Evolutionary conservation across 768 basidiomycete species (phyloP).

Genomic region (Leccinum aurantiacum): DNA sequence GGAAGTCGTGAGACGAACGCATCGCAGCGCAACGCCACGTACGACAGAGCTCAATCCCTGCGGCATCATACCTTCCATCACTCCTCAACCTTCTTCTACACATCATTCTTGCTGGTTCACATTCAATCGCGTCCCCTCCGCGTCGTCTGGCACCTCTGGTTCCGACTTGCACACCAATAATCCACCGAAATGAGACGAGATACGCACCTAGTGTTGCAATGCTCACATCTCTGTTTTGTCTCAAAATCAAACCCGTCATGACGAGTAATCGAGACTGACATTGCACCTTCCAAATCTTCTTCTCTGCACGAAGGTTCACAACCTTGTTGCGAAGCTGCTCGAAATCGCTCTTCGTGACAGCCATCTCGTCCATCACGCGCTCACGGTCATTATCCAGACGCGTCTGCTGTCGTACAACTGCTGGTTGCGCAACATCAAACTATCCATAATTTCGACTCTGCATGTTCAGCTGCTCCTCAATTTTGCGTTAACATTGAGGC

Average conservation of each 20-base stretch:
- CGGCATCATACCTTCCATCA: too few species aligned
- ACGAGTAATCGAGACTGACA: neutral
- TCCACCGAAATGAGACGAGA: too few species aligned
- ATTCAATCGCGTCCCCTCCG: too few species aligned
- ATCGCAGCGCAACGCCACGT: too few species aligned
- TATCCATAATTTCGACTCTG: constrained; percentile 64
- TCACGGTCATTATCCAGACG: constrained; percentile 74
- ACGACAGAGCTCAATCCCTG: too few species aligned
- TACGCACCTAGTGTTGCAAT: too few species aligned
- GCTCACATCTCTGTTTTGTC: neutral
- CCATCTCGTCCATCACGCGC: constrained; percentile 68
- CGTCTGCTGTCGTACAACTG: constrained; percentile 68
- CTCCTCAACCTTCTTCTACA: too few species aligned
- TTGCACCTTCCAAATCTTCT: constrained; percentile 86
- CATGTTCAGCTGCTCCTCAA: constrained; percentile 64
- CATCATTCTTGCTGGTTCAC: too few species aligned
- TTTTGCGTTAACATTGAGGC: constrained; percentile 59
- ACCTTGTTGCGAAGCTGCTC: constrained; percentile 84
- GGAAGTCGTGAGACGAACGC: too few species aligned
- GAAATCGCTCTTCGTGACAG: constrained; percentile 54
- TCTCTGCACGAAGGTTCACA: constrained; percentile 89
- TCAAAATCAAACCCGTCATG: neutral
- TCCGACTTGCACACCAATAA: too few species aligned
- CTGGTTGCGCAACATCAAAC: constrained; percentile 37
- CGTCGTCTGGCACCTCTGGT: too few species aligned